Conservation (phyloP, 805 yeast genomes). For the Barnettozyma californica region DNA sequence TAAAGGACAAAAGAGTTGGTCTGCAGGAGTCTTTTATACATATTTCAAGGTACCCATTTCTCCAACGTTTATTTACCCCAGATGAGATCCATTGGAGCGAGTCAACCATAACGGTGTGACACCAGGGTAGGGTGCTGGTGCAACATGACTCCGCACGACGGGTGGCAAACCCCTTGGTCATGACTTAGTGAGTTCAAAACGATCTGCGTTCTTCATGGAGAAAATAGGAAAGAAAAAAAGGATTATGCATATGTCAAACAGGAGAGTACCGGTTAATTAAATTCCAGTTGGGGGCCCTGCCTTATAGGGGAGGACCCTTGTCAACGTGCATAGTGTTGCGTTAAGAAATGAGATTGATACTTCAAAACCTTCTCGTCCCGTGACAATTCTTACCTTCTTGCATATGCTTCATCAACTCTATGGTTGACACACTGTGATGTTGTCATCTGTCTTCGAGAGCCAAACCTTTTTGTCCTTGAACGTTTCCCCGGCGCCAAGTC, state of each 20-base stretch:
- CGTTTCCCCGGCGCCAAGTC: background rate
- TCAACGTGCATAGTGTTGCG: background rate
- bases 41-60: background rate
- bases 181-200: background rate
- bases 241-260: background rate
- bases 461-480: background rate
- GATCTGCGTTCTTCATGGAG: background rate
- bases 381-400: no score
- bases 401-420: no score
- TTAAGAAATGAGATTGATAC: background rate
- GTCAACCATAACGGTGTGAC: background rate
- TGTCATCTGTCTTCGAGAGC: background rate
- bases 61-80: background rate
- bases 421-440: no score
- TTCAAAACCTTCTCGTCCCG: no score
- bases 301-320: background rate
- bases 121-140: background rate
- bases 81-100: background rate
- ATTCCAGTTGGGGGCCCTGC: background rate
- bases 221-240: background rate
- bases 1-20: background rate
- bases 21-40: background rate
- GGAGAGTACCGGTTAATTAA: background rate
- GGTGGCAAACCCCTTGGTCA: background rate
- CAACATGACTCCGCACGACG: background rate